Evolutionary conservation across 805 yeast genomes (phyloP), one percentile per base, ranked within the genome.

Genomic region (Metschnikowia reukaufii): DNA sequence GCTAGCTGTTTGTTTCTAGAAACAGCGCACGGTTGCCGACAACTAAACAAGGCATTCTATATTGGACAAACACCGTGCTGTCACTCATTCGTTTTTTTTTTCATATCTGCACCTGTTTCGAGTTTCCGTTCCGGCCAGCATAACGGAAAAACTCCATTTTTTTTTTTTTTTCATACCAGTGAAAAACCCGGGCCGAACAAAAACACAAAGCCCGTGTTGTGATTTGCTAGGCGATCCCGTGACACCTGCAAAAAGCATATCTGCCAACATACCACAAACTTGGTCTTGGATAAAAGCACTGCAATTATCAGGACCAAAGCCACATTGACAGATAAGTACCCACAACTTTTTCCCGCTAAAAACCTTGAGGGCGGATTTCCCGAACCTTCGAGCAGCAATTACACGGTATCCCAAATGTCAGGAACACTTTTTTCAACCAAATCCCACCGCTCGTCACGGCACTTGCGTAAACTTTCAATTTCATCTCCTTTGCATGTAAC

Each of bases 381-480:
- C 12, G 29, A 25, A 25, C 5, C 12, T 13, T 13, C 29, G 29
- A 31, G n/a, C 15, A 25, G 12, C 10, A 13, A 20, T 12, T 31
- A 39, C 42, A 20, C 13, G 17, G 18, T 19, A 15, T 30, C 29
- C 35, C 16, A n/a, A 33, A 42, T 47, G 47, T 17, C 50, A 2
- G 18, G 48, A 18, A 36, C 39, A 13, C 15, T 49, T 9, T 47
- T 46, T 29, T 21, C 50, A 10, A 35, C 47, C 17, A 27, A 31
- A 20, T 10, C 25, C 18, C 31, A 30, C 27, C 45, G 34, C 15
- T 27, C 50, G 3, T 9, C 38, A 15, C 29, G 42, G n/a, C 39
- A 47, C 39, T 23, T 39, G 37, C 21, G 29, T 10, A 37, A 41
- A 20, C 39, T 41, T 17, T n/a, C 36, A 21, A 46, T 42, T 10